Base-by-base conservation (phyloP, 345 rosid genomes). In the Eucalyptus globulus region DNA sequence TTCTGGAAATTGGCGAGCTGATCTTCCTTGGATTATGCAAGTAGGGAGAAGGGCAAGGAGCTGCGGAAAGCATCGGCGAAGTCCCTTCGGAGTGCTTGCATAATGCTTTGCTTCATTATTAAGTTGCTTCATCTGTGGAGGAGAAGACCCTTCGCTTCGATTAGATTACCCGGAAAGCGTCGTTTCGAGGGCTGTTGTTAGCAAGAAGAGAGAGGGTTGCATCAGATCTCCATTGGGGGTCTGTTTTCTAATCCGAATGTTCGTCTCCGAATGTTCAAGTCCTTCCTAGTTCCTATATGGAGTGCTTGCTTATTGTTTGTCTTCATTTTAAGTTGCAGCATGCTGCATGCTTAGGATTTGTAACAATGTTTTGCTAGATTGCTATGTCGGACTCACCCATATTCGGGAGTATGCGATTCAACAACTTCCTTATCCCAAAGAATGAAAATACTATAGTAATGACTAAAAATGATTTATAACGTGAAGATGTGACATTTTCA, bases 381-480 rank as follows among this genome's bases (percentile, higher is more conserved):
- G 13, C 26, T 19, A 72, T 34, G 81, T 17, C 2, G 13, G 81
- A 43, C 81, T 17, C 47, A 6, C 8, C 45, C 27, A 10, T 37
- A 6, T 27, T 37, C 2, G 1, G 27, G 27, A 40, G 47, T 43
- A 26, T n/a, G 37, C 19, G 5, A 65, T n/a, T 65, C 11, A 4
- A 65, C 21, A n/a, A n/a, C 9, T 65, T 65, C 4, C 37, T n/a
- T 29, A 65, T 65, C 21, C 76, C 2, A 65, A 65, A 14, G 0
- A 65, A n/a, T 2, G 17, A n/a, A 7, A 14, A n/a, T 14, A 3
- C 0, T 2, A 5, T 8, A 3, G 0, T n/a, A 15, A 14, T 6
- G 1, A n/a, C 9, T n/a, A 9, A 12, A 27, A 27, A 29, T 62
- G 17, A 62, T 1, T 62, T n/a, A 4, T 29, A 14, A 62, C 0